These are phyloP conservation scores for Pachyrhizus erosus DNA, from an alignment of 306 rosid species.

Conservation along the genomic window DNA sequence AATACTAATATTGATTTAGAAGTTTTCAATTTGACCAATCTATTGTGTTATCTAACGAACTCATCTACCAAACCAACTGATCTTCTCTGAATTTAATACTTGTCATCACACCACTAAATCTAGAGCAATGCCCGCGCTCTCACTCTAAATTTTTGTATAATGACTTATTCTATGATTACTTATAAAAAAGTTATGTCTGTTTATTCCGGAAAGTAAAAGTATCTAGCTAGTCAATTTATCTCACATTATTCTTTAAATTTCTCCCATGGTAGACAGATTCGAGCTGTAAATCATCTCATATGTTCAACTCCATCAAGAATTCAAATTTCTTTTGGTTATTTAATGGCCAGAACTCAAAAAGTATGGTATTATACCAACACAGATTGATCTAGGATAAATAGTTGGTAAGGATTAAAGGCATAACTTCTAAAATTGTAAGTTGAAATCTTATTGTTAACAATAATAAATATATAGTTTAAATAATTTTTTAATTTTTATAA, in stretches of 20 bases:
- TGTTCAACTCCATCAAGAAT: slow-evolving; percentile 18
- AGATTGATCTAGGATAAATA: too few relatives aligned
- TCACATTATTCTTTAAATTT: neutral
- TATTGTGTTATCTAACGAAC: neutral
- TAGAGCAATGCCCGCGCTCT: too few relatives aligned
- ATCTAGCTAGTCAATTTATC: neutral
- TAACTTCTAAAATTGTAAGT: too few relatives aligned
- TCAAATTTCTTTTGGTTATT: neutral
- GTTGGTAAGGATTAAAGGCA: too few relatives aligned
- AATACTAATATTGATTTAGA: neutral
- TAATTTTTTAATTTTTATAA: too few relatives aligned
- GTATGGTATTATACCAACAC: neutral
- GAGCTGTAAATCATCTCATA: slow-evolving; percentile 8
- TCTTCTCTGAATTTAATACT: neutral
- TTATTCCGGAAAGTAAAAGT: neutral
- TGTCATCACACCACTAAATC: neutral
- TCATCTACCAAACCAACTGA: neutral
- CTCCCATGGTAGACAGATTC: slow-evolving; percentile 1
- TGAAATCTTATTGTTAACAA: neutral
- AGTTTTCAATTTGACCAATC: neutral
- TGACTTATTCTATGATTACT: neutral
- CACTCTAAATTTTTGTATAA: neutral
- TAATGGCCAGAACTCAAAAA: slow-evolving; percentile 11
- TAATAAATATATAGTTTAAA: too few relatives aligned
- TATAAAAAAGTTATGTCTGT: neutral